phyloP scores from a whole-genome alignment of 768 basidiomycete genomes.

The Cyclocybe cylindracea region DNA sequence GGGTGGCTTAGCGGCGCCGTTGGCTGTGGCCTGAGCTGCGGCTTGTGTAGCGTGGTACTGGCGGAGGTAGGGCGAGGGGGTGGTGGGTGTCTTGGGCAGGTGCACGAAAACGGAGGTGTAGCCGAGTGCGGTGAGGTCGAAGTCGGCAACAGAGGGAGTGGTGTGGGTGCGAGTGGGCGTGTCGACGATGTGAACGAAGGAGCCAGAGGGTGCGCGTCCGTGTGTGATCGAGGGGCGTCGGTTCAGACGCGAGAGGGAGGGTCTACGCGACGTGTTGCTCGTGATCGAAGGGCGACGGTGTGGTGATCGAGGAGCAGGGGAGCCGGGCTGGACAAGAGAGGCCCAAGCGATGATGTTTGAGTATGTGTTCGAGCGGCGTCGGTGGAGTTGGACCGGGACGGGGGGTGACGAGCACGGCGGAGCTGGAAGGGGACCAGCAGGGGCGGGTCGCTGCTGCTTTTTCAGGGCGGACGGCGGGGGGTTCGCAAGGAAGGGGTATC shows the following conservation, averaged over 20 bases:
- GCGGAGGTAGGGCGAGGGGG: constrained; percentile 35
- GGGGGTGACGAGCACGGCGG: neutral
- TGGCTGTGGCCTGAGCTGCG: constrained; percentile 6
- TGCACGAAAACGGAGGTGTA: constrained; percentile 70
- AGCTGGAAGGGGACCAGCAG: constrained; percentile 16
- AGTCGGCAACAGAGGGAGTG: constrained; percentile 49
- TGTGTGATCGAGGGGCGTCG: constrained; percentile 39
- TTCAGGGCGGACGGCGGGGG: constrained; percentile 38
- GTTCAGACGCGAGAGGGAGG: constrained; percentile 18
- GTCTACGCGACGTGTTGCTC: constrained; percentile 19
- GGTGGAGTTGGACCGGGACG: constrained; percentile 16
- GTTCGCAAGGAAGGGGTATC: constrained; percentile 46
- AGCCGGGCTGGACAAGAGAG: constrained; percentile 66
- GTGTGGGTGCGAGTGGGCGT: constrained; percentile 38
- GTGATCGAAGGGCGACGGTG: constrained; percentile 31
- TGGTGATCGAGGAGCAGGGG: constrained; percentile 50
- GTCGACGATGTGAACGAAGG: constrained; percentile 47
- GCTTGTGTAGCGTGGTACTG: constrained; percentile 13
- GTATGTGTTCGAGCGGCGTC: constrained; percentile 44
- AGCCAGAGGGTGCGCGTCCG: constrained; percentile 41
- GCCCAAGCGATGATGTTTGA: constrained; percentile 63
- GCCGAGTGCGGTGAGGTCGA: constrained; percentile 60
- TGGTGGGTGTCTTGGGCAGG: constrained; percentile 51
- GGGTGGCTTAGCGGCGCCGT: constrained; percentile 10
- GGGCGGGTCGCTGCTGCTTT: constrained; percentile 32